These are phyloP conservation scores for Tylopilus sp. DNA, from an alignment of 768 basidiomycete species.

Conservation along the genomic window DNA sequence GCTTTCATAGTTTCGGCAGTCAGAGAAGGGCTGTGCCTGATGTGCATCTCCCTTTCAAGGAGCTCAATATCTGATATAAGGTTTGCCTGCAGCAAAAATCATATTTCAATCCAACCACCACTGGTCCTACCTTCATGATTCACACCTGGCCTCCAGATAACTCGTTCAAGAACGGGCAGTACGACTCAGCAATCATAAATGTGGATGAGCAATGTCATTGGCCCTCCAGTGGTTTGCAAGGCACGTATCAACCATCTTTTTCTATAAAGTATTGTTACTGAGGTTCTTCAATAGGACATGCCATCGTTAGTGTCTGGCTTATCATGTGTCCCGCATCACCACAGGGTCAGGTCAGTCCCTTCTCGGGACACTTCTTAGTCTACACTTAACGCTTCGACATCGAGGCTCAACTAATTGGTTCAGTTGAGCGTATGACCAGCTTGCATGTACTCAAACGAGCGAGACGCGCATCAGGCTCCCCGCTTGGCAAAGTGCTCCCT, in stretches of 20 bases:
- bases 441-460: constrained; percentile 8
- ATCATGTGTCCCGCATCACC: not conserved
- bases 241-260: too few relatives aligned
- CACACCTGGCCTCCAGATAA: not conserved
- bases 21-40: not conserved
- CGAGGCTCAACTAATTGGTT: not conserved
- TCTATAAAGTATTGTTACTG: too few relatives aligned
- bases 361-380: not conserved
- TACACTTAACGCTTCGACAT: not conserved
- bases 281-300: not conserved
- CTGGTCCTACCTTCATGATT: not conserved
- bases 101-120: not conserved
- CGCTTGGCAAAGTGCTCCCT: constrained; percentile 5
- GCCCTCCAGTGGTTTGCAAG: not conserved
- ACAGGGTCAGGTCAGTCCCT: too few relatives aligned
- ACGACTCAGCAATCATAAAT: not conserved
- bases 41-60: not conserved
- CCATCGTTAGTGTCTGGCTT: not conserved
- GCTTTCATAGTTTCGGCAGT: not conserved
- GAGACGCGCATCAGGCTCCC: not conserved
- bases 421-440: not conserved
- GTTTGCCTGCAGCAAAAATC: not conserved
- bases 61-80: not conserved
- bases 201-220: not conserved
- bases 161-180: not conserved